Percentiles rank a stretch among this genome's conserved stretches.
These are phyloP conservation scores for Suillus occidentalis DNA, from an alignment of 768 basidiomycete species.

Conservation along the genomic window DNA sequence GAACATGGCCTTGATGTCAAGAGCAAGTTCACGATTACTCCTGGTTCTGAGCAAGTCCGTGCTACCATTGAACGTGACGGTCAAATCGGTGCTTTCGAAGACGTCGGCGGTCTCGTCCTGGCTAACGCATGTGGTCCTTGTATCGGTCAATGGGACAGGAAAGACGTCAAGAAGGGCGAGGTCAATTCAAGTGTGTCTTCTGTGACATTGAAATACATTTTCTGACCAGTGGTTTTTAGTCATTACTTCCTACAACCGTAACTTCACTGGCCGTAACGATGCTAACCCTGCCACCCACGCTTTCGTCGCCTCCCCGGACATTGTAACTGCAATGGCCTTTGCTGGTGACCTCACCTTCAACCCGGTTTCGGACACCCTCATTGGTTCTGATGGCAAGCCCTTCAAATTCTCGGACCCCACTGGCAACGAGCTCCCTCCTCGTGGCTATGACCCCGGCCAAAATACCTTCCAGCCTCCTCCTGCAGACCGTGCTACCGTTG, in stretches of 20 bases:
- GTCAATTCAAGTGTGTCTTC: slow-evolving; percentile 82
- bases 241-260: slow-evolving; percentile 99
- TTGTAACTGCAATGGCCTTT: slow-evolving; percentile 97
- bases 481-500: slow-evolving; percentile 74
- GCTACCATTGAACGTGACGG: slow-evolving; percentile 98
- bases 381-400: slow-evolving; percentile 87
- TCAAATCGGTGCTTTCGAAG: slow-evolving; percentile 84
- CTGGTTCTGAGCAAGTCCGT: slow-evolving; percentile 97
- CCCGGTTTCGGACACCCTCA: slow-evolving; percentile 88
- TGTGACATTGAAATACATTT: not conserved
- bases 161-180: slow-evolving; percentile 96
- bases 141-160: slow-evolving; percentile 98
- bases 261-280: slow-evolving; percentile 99
- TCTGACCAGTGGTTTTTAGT: slow-evolving; percentile 43
- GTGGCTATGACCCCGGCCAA: slow-evolving; percentile 95
- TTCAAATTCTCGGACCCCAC: slow-evolving; percentile 96
- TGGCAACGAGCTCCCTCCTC: slow-evolving; percentile 91
- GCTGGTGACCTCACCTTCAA: slow-evolving; percentile 95
- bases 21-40: slow-evolving; percentile 97
- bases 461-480: slow-evolving; percentile 98
- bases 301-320: slow-evolving; percentile 89
- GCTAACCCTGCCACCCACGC: slow-evolving; percentile 99
- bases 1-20: slow-evolving; percentile 84
- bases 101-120: slow-evolving; percentile 87
- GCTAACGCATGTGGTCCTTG: slow-evolving; percentile 99